These are phyloP conservation scores for Vigna trinervia DNA, from an alignment of 306 rosid species.

Conservation along the genomic window DNA sequence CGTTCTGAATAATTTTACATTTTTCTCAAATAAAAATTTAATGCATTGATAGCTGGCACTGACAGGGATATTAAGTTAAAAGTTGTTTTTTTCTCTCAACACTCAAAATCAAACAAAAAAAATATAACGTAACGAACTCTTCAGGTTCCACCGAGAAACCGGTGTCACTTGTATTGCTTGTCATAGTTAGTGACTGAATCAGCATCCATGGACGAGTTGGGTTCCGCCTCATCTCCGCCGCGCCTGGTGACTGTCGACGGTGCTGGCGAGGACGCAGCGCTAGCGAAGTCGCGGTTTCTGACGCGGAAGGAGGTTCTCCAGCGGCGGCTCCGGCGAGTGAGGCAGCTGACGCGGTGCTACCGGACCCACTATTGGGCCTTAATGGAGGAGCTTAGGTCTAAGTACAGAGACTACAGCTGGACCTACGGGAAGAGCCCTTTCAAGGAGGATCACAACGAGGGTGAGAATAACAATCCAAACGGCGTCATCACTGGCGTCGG, in stretches of 20 bases:
- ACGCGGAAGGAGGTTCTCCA: constrained; percentile 44
- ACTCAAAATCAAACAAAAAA: too few relatives aligned
- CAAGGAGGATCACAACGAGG: constrained; percentile 38
- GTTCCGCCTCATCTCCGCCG: not conserved
- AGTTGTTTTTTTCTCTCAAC: too few relatives aligned
- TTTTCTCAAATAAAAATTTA: too few relatives aligned
- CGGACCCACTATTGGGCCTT: constrained; percentile 65
- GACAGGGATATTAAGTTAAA: too few relatives aligned
- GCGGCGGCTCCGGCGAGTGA: constrained; percentile 48
- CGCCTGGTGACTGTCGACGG: not conserved
- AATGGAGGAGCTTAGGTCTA: constrained; percentile 65
- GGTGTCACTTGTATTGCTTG: not conserved
- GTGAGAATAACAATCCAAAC: constrained; percentile 23
- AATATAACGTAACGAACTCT: not conserved
- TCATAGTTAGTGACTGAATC: constrained; percentile 1
- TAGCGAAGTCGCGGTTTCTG: constrained; percentile 30
- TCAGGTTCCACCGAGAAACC: not conserved
- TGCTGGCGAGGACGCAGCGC: constrained; percentile 11
- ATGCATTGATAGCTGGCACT: too few relatives aligned
- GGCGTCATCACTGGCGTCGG: constrained; percentile 33
- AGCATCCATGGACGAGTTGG: not conserved
- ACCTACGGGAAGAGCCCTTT: constrained; percentile 69
- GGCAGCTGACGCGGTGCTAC: constrained; percentile 44
- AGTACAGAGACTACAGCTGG: constrained; percentile 67
- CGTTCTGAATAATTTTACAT: too few relatives aligned